Evolutionary conservation across 2,329 filamentous ascomycete species (phyloP).

Genomic region (Penicillium hordei): DNA sequence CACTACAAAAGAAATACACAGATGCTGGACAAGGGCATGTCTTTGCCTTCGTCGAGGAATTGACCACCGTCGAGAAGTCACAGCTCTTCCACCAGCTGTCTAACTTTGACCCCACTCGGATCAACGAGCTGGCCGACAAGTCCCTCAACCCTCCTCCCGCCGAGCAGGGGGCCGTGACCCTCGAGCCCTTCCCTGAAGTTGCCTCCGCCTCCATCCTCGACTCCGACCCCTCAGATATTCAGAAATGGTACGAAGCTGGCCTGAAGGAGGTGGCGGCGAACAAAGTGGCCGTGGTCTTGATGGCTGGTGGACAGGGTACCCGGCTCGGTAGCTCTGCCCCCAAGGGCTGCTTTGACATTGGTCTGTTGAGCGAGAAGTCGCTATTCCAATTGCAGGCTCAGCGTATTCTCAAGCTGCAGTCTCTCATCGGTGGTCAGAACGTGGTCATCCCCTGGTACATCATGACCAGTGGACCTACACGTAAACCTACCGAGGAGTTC

Average conservation of each 20-base stretch:
- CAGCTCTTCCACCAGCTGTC: conserved; percentile 77
- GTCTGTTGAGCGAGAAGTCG: conserved; percentile 86
- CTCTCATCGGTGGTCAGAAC: conserved; percentile 65
- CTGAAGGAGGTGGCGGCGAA: conserved; percentile 66
- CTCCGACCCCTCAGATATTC: conserved; percentile 73
- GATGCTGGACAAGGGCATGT: conserved; percentile 77
- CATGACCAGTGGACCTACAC: conserved; percentile 96
- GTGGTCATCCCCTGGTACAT: conserved; percentile 93
- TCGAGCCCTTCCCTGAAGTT: conserved; percentile 85
- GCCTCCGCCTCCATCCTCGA: conserved; percentile 90
- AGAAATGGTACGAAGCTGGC: conserved; percentile 77
- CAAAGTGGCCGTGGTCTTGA: conserved; percentile 81
- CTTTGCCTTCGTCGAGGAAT: conserved; percentile 82
- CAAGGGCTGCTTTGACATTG: conserved; percentile 97
- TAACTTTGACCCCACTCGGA: conserved; percentile 76
- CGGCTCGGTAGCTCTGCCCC: conserved; percentile 90
- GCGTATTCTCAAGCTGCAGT: conserved; percentile 82
- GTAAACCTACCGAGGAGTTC: conserved; percentile 87
- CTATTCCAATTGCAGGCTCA: conserved; percentile 98
- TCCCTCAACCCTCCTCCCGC: conserved; percentile 74
- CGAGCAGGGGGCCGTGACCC: conserved; percentile 52
- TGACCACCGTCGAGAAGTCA: conserved; percentile 71
- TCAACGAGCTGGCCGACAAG: conserved; percentile 81
- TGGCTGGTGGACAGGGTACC: conserved; percentile 97
- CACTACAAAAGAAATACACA: conserved; percentile 70